Evolutionary conservation across 768 basidiomycete species (phyloP).

Genomic region (Boletus insuetus): DNA sequence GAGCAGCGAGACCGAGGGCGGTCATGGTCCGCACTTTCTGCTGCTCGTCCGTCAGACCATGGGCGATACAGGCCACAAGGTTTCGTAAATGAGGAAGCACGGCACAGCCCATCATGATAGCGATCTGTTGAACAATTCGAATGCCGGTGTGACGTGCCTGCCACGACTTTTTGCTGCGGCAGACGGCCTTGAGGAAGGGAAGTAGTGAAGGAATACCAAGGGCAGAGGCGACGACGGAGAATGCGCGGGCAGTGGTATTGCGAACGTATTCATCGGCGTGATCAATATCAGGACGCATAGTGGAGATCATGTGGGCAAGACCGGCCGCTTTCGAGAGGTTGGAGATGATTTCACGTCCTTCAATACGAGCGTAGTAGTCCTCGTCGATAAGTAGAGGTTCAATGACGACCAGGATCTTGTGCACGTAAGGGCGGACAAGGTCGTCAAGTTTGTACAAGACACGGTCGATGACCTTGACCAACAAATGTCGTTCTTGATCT

Average conservation of each 20-base stretch:
- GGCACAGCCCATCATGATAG: slow-evolving; percentile 99
- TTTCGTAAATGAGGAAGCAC: slow-evolving; percentile 96
- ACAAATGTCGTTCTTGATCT: slow-evolving; percentile 95
- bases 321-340: slow-evolving; percentile 98
- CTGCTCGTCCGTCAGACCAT: slow-evolving; percentile 74
- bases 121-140: slow-evolving; percentile 98
- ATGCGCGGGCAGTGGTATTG: slow-evolving; percentile 97
- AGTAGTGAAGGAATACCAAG: slow-evolving; percentile 96
- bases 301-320: slow-evolving; percentile 99
- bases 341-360: slow-evolving; percentile 98
- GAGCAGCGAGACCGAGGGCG: slow-evolving; percentile 75
- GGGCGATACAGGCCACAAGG: slow-evolving; percentile 92
- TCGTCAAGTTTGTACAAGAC: slow-evolving; percentile 99
- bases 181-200: slow-evolving; percentile 98
- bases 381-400: slow-evolving; percentile 98
- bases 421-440: slow-evolving; percentile 96
- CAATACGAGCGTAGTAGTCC: slow-evolving; percentile 94
- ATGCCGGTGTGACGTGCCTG: slow-evolving; percentile 99
- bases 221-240: slow-evolving; percentile 98
- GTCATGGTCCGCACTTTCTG: slow-evolving; percentile 83
- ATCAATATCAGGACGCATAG: slow-evolving; percentile 99
- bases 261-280: slow-evolving; percentile 99
- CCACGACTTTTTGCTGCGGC: slow-evolving; percentile 99
- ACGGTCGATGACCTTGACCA: slow-evolving; percentile 99
- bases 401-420: slow-evolving; percentile 99